Base-by-base conservation (phyloP, 306 rosid species). In the Pyrus pyrifolia region DNA sequence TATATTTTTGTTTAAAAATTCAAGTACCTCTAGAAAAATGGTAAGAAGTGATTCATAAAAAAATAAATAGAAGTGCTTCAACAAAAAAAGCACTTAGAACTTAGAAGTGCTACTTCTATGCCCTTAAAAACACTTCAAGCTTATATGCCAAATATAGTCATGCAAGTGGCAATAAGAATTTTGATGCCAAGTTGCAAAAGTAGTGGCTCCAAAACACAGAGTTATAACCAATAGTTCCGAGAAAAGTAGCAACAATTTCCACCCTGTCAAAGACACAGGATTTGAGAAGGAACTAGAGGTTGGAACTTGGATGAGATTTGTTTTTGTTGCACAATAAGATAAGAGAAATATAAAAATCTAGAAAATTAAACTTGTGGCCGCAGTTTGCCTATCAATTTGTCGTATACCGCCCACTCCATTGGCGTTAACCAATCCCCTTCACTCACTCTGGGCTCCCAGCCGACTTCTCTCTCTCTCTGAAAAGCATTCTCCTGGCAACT, bases 301-400 rank as follows among this genome's bases (percentile, higher is more conserved):
- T 49, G 55, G 6, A 15, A 67, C 70, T 81, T 62, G 87, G 86
- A 79, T 82, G 85, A 86, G 49, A 75, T 83, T 83, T 87, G 84
- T 79, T 82, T 49, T 83, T 78, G 79, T 70, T 78, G 71, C 79
- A 62, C 35, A 75, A 71, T 72, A 64, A 53, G 79, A 80, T n/a
- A 14, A 73, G 68, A 72, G 27, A 59, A 67, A 66, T 6, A 42
- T 15, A 15, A 58, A 82, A 78, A 72, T 78, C 51, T 21, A 18
- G 30, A 62, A 75, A 66, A 52, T 52, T 66, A 88, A 88, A 86
- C 81, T 70, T 82, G 97, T 92, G 99, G 99, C 86, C 85, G 76
- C 71, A 72, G 71, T 76, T 88, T 73, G 87, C 82, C 84, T 76
- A 71, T 86, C 96, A 83, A 81, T 87, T 88, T 85, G 70, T 88